Evolutionary conservation across 441 rosid genomes (phyloP).

Genomic region (Mallotus japonicus): DNA sequence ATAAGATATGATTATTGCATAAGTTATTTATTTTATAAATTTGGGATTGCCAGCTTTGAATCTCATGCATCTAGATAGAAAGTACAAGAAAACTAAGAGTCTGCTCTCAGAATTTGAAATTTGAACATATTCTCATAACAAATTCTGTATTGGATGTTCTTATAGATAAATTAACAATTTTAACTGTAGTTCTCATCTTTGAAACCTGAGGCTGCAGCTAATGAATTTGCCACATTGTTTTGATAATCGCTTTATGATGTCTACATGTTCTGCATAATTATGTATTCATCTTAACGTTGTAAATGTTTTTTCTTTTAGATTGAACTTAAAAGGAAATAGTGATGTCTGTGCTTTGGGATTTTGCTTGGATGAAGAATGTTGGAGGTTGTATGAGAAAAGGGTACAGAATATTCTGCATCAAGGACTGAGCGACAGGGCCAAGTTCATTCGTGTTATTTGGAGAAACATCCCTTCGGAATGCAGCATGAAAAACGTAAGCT

Average conservation of each 20-base stretch:
- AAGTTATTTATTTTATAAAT: neutral
- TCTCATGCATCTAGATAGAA: conserved; percentile 2
- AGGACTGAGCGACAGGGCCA: conserved; percentile 79
- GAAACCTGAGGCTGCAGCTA: conserved; percentile 4
- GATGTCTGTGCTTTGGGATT: conserved; percentile 50
- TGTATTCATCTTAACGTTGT: conserved; percentile 16
- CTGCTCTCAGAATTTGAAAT: neutral
- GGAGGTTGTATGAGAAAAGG: conserved; percentile 83
- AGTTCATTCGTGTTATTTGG: conserved; percentile 75
- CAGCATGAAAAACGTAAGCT: conserved; percentile 59
- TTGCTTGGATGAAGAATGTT: conserved; percentile 91
- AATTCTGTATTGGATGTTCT: neutral
- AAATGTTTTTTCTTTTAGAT: conserved; percentile 40
- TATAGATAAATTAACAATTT: neutral
- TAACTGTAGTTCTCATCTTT: neutral
- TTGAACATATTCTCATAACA: neutral
- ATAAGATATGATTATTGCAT: too few relatives aligned
- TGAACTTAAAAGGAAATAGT: conserved; percentile 55
- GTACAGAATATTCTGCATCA: conserved; percentile 61
- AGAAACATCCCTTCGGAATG: conserved; percentile 56
- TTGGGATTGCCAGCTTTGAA: neutral
- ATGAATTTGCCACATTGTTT: conserved; percentile 7
- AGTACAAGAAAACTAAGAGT: neutral
- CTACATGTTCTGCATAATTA: conserved; percentile 1
- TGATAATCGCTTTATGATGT: conserved; percentile 4